Conservation (phyloP, 352 stramenopile genomes). For the Globisporangium barbulae region DNA sequence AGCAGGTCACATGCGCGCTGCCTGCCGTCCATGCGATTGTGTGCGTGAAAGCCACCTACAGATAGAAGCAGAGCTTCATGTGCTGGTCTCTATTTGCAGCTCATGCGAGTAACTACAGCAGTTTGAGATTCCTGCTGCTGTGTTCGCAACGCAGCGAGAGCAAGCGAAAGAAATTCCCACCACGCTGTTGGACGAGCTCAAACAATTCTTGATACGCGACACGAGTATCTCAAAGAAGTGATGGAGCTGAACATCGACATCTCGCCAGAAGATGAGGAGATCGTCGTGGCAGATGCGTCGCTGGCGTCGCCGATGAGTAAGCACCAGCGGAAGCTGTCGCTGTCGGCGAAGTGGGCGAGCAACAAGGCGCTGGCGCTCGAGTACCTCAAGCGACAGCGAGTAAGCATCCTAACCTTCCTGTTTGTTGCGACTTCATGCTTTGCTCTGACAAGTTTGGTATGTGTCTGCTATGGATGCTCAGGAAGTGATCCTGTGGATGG, state of each 20-base stretch:
- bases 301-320: slow-evolving; percentile 64
- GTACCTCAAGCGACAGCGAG: slow-evolving; percentile 66
- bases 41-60: background rate
- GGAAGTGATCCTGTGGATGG: slow-evolving; percentile 74
- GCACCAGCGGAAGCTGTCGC: slow-evolving; percentile 58
- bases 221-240: background rate
- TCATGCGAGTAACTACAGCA: slow-evolving; percentile 6
- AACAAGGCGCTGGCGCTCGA: slow-evolving; percentile 72
- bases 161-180: background rate
- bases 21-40: background rate
- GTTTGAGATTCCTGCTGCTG: slow-evolving; percentile 2
- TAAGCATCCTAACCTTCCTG: slow-evolving; percentile 14
- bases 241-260: slow-evolving; percentile 49
- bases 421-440: background rate
- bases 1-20: background rate
- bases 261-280: slow-evolving; percentile 28
- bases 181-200: background rate
- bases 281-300: slow-evolving; percentile 14
- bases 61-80: background rate
- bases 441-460: background rate
- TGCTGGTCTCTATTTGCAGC: slow-evolving; percentile 6
- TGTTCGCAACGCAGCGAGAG: slow-evolving; percentile 6
- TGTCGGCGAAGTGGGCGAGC: slow-evolving; percentile 74
- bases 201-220: background rate
- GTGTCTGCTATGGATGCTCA: slow-evolving; percentile 12